phyloP scores from a whole-genome alignment of 306 rosid genomes.

The Datisca glomerata region DNA sequence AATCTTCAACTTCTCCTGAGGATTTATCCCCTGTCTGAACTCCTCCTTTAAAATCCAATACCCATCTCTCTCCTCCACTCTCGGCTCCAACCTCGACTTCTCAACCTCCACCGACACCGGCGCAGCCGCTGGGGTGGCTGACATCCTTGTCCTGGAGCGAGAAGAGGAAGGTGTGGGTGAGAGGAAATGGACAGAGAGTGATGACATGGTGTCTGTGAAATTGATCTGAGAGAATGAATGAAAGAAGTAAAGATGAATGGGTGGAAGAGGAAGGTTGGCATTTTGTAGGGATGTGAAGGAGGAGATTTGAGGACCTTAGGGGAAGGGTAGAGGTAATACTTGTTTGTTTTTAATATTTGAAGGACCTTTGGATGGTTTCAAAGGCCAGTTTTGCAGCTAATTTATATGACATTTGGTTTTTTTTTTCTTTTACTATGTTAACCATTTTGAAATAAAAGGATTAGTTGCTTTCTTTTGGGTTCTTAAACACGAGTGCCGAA shows the following conservation, averaged over 20 bases:
- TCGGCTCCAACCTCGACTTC: conserved; percentile 46
- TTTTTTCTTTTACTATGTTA: not conserved
- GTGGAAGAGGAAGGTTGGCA: conserved; percentile 19
- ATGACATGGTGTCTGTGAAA: not conserved
- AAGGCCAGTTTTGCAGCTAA: conserved; percentile 25
- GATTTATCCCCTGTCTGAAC: conserved; percentile 57
- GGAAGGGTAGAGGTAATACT: conserved; percentile 22
- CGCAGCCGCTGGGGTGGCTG: conserved; percentile 32
- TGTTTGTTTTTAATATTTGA: not conserved
- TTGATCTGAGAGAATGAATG: not conserved
- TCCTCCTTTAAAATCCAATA: conserved; percentile 74
- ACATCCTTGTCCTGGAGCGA: conserved; percentile 20
- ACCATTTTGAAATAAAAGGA: no score
- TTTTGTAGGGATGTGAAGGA: conserved; percentile 35
- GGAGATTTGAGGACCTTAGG: conserved; percentile 27
- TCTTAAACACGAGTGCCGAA: no score
- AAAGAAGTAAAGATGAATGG: not conserved
- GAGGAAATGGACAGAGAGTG: conserved; percentile 16
- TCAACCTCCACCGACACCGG: conserved; percentile 25
- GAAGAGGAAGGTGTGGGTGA: conserved; percentile 26
- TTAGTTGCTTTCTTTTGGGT: no score
- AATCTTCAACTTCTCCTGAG: conserved; percentile 69
- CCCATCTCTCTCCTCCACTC: conserved; percentile 70
- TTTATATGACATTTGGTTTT: not conserved
- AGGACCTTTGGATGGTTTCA: conserved; percentile 47